Conservation (phyloP, 129 eudicot genomes). For the Logfia minima region DNA sequence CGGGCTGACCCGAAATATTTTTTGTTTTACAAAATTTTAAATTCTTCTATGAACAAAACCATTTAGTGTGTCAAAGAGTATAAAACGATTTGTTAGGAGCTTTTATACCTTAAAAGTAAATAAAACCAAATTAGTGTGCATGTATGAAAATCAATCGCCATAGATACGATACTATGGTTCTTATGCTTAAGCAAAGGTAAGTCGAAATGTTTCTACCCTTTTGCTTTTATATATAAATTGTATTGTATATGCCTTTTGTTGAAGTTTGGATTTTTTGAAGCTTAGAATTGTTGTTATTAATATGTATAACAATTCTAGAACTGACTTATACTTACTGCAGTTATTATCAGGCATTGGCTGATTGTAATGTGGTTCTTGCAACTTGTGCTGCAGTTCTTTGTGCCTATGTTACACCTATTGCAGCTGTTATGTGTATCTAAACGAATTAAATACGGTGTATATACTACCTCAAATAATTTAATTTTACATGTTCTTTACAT, state of each 20-base stretch:
- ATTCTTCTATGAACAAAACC: neutral
- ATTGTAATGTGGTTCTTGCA: constrained; percentile 71
- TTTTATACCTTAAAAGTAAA: too few species aligned
- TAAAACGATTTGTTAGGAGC: too few species aligned
- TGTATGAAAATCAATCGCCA: too few species aligned
- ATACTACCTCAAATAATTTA: too few species aligned
- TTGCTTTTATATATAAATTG: constrained; percentile 1
- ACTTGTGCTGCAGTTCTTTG: constrained; percentile 79
- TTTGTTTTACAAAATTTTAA: neutral
- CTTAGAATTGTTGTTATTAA: neutral
- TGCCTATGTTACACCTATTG: constrained; percentile 95
- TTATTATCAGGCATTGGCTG: constrained; percentile 73
- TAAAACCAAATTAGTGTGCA: too few species aligned
- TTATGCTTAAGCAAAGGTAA: constrained; percentile 76
- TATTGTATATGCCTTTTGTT: neutral
- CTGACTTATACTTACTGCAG: constrained; percentile 48
- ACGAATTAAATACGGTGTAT: too few species aligned
- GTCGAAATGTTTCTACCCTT: constrained; percentile 17
- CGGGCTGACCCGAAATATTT: neutral
- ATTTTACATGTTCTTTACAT: too few species aligned
- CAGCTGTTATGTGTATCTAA: constrained; percentile 47
- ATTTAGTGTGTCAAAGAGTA: too few species aligned
- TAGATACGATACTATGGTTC: neutral
- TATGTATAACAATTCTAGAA: neutral
- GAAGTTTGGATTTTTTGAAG: neutral